Evolutionary conservation across 2,329 filamentous ascomycete genomes (phyloP), one percentile per base, ranked within the genome.

Genomic region (Rosellinia necatrix): DNA sequence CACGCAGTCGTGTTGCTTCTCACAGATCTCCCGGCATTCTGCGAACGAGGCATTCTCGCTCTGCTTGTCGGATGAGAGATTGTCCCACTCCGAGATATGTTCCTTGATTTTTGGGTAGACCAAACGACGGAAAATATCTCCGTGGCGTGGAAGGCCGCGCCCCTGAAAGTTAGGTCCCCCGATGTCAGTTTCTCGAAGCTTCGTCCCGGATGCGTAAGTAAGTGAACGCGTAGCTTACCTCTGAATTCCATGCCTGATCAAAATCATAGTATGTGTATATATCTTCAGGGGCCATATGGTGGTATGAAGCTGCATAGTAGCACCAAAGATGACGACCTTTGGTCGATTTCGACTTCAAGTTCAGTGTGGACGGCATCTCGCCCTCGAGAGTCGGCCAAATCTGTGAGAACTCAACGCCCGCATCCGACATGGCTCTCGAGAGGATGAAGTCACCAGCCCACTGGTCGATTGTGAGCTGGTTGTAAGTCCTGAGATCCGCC

Each of bases 381-480:
- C 53, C 53, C 25, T 60, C 58, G 12, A 60, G 53, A 9, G 49
- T 57, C 24, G 58, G 58, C 58, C 58, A 57, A 13, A 42, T 35
- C 17, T 19, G 21, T 2, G 53, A 47, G 38, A 60, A 46, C 21
- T 41, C 7, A 12, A 60, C 17, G 9, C 38, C 49, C 9, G 41
- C 58, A 42, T 60, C 58, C 9, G n/a, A 13, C 53, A 60, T 57
- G 49, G 34, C 48, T 24, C 24, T 41, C 37, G 53, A 48, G 17
- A 60, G 49, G 21, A 60, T 47, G 19, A 42, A 53, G n/a, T 60
- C 58, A 10, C 58, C 58, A 25, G 53, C 53, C 58, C 58, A 60
- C 25, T 60, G 44, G 19, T 25, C 27, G 12, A 60, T 48, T 4
- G 58, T 60, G 34, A 60, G 38, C 8, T 57, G 24, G 17, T 60